A percentile compares a stretch with the other conserved stretches of the same genome.
Evolutionary conservation across 2,329 filamentous ascomycete species (phyloP).

Genomic region (Fusarium compactum): DNA sequence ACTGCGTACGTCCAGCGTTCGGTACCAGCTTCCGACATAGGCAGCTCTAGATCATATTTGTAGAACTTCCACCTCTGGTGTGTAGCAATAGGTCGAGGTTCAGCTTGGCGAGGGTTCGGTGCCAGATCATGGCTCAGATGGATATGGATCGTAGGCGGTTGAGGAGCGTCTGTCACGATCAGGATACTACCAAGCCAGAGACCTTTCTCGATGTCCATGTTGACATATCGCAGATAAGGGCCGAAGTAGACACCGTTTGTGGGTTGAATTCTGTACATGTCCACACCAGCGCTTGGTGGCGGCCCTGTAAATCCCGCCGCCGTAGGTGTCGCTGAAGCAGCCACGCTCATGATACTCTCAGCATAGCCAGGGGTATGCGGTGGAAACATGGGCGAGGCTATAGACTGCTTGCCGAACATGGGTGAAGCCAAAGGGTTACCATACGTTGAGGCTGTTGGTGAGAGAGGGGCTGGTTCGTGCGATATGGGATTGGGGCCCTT

Average conservation of each 20-base stretch:
- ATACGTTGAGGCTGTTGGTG: conserved; percentile 82
- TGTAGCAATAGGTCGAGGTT: conserved; percentile 82
- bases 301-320: conserved; percentile 88
- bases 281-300: conserved; percentile 88
- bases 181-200: conserved; percentile 94
- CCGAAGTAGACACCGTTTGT: conserved; percentile 99
- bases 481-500: conserved; percentile 93
- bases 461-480: conserved; percentile 84
- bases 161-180: conserved; percentile 88
- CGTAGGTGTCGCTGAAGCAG: conserved; percentile 78
- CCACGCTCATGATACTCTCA: conserved; percentile 86
- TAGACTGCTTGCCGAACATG: conserved; percentile 65
- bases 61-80: conserved; percentile 97
- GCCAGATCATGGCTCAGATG: conserved; percentile 91
- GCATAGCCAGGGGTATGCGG: conserved; percentile 87
- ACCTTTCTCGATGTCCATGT: conserved; percentile 95
- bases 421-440: conserved; percentile 80
- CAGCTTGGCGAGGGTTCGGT: conserved; percentile 89
- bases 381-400: conserved; percentile 85
- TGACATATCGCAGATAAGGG: conserved; percentile 93
- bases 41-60: conserved; percentile 90
- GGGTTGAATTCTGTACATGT: conserved; percentile 92
- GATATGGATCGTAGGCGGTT: conserved; percentile 95
- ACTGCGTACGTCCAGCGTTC: conserved; percentile 98
- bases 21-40: conserved; percentile 83